Percentiles rank a stretch among this genome's conserved stretches.
These are phyloP conservation scores for Oxytropis ochrocephala DNA, from an alignment of 306 rosid species.

Conservation along the genomic window DNA sequence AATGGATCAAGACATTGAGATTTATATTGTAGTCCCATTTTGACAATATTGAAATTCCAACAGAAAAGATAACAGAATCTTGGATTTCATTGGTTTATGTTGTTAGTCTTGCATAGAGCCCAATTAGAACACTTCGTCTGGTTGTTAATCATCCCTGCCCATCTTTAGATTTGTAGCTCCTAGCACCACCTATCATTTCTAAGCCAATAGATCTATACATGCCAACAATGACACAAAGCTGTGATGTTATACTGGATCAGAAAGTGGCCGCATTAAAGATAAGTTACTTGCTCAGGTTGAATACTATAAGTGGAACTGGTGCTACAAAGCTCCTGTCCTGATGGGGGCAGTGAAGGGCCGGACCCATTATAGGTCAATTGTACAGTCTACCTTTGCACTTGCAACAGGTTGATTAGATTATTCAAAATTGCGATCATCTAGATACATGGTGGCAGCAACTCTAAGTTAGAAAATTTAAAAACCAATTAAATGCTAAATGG, in stretches of 20 bases:
- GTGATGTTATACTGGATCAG: background rate
- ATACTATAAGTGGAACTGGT: background rate
- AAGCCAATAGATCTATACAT: background rate
- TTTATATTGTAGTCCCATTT: background rate
- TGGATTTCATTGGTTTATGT: background rate
- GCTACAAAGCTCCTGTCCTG: background rate
- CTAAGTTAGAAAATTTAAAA: background rate
- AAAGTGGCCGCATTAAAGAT: background rate
- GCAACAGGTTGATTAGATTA: background rate
- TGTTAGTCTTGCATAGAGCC: slow-evolving; percentile 2
- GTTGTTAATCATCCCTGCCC: slow-evolving; percentile 1
- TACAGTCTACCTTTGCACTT: background rate
- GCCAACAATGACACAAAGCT: background rate
- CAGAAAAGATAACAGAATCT: background rate
- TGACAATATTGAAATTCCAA: slow-evolving; percentile 2
- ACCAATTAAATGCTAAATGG: slow-evolving; percentile 10
- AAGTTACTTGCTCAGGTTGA: background rate
- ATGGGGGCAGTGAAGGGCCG: background rate
- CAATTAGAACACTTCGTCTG: background rate
- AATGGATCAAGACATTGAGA: background rate
- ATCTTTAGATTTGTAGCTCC: background rate
- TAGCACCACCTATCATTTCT: background rate
- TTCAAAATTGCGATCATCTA: background rate
- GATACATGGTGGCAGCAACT: background rate
- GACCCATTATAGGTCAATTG: background rate